These are phyloP conservation scores for Pseudotsuga menziesii DNA, from an alignment of 75 land plant species.

Conservation along the genomic window DNA sequence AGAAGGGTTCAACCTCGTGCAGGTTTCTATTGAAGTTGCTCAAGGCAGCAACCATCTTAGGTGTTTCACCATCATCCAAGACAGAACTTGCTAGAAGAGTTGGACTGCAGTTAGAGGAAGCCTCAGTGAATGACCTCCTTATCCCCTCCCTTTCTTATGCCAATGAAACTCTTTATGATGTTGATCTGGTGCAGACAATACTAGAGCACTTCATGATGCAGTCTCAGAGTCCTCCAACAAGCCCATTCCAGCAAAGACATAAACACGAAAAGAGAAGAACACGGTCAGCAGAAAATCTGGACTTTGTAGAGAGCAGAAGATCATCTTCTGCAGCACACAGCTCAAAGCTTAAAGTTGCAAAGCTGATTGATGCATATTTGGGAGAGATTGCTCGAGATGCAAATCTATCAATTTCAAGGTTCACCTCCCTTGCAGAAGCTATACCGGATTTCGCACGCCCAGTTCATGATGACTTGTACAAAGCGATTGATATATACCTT, in stretches of 20 bases:
- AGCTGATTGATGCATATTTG: conserved; percentile 70
- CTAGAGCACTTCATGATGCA: conserved; percentile 61
- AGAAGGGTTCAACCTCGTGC: conserved; percentile 54
- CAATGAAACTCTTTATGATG: conserved; percentile 44
- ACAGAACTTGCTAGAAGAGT: conserved; percentile 48
- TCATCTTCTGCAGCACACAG: conserved; percentile 47
- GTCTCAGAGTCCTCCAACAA: conserved; percentile 28
- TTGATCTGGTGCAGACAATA: conserved; percentile 53
- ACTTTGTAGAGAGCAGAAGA: conserved; percentile 31
- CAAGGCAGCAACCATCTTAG: conserved; percentile 46
- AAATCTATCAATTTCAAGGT: conserved; percentile 51
- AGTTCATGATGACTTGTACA: conserved; percentile 73
- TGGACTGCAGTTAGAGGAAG: conserved; percentile 70
- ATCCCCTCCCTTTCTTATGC: conserved; percentile 34
- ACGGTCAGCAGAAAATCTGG: conserved; percentile 36
- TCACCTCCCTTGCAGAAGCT: conserved; percentile 50
- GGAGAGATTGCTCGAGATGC: conserved; percentile 58
- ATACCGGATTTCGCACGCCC: conserved; percentile 66
- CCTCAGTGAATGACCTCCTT: conserved; percentile 57
- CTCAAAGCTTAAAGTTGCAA: conserved; percentile 64
- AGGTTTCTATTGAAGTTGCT: conserved; percentile 64
- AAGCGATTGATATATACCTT: conserved; percentile 67
- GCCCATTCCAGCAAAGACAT: conserved; percentile 9
- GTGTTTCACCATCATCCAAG: conserved; percentile 28
- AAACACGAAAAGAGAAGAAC: conserved; percentile 24